Base-by-base conservation (phyloP, 1,139 yeast genomes). In the Taphrina confusa region DNA sequence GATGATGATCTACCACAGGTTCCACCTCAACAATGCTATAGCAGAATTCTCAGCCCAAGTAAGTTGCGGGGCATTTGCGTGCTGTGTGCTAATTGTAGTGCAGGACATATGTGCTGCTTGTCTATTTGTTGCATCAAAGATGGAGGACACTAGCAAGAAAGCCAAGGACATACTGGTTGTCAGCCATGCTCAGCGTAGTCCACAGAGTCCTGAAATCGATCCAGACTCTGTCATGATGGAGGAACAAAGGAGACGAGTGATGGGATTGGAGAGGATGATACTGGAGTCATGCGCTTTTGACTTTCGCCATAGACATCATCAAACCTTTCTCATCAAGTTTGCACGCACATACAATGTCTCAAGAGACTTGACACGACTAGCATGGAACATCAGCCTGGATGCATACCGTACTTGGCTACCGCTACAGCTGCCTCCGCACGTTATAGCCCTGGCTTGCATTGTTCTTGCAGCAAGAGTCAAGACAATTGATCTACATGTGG, bases 101-200 rank as follows among this genome's bases (percentile, higher is more conserved):
- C 70, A 74, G 67, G 84, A 84, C 45, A 80, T 86, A 22, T 90
- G 88, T 0, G 73, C 86, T 3, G 81, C 95, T 4, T 81, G 94
- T 62, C 69, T 92, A n/a, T 81, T 89, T 63, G 78, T 90, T 34
- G 88, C 97, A 2, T 78, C 86, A 46, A 91, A 92, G 71, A 83
- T 84, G 66, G 96, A 89, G 69, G 97, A 91, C 70, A 90, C 95
- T 44, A 84, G 91, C 40, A 91, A 91, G 72, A 86, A 87, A 68
- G 73, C 86, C 16, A 77, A 82, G 62, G 92, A 87, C 57, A 79
- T 85, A 50, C 67, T 73, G 6, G 70, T 70, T 25, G 75, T 74
- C 0, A 70, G 70, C 18, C 59, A 66, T 47, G 39, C 56, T 30
- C 44, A 57, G 63, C 67, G 58, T 12, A 62, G 64, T 37, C 68